Evolutionary conservation across 805 yeast genomes (phyloP).

Genomic region (Ogataea saltuana): DNA sequence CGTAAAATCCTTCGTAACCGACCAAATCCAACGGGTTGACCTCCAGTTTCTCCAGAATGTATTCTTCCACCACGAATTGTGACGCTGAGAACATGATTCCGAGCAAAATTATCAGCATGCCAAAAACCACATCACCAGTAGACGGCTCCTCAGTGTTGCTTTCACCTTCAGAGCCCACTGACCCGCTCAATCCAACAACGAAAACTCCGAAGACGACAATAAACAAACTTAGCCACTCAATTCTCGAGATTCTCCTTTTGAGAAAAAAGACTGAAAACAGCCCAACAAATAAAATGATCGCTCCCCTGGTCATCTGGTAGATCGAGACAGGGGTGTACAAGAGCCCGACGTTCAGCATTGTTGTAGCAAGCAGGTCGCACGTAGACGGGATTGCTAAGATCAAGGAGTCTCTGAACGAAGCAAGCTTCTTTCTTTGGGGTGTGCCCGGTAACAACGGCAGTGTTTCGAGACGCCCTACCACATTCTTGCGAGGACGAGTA

Average conservation of each 20-base stretch:
- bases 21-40: conserved; percentile 66
- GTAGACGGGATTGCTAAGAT: conserved; percentile 60
- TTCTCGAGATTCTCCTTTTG: conserved; percentile 50
- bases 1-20: conserved; percentile 74
- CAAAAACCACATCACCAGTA: conserved; percentile 43
- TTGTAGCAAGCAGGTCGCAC: conserved; percentile 74
- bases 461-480: neutral
- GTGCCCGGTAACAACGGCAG: conserved; percentile 5
- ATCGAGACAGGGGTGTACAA: conserved; percentile 74
- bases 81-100: conserved; percentile 72
- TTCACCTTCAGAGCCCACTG: conserved; percentile 31
- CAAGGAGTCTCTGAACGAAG: conserved; percentile 30
- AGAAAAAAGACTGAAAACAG: conserved; percentile 64
- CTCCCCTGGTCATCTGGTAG: conserved; percentile 85
- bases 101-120: conserved; percentile 55
- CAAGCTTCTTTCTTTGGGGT: conserved; percentile 15
- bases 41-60: conserved; percentile 52
- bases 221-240: conserved; percentile 69
- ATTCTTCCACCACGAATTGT: conserved; percentile 79
- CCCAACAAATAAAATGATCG: conserved; percentile 75
- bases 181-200: conserved; percentile 72
- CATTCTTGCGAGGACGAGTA: neutral
- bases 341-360: conserved; percentile 74
- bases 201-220: conserved; percentile 69
- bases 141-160: conserved; percentile 8